A percentile compares a stretch with the other conserved stretches of the same genome.
These are phyloP conservation scores for Scheffersomyces titani DNA, from an alignment of 1,139 yeast genomes.

Conservation along the genomic window DNA sequence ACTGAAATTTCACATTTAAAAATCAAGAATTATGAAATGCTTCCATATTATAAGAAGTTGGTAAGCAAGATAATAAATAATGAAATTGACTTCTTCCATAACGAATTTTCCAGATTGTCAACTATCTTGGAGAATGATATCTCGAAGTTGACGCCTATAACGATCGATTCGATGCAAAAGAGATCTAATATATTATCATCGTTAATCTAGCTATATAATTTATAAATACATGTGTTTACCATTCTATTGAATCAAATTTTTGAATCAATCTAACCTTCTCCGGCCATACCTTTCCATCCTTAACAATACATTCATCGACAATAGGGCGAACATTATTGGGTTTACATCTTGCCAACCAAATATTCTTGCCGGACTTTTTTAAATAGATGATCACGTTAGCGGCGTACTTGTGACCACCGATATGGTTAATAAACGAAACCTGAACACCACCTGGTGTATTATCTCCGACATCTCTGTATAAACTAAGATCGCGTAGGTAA, in stretches of 20 bases:
- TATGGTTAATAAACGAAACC: constrained; percentile 75
- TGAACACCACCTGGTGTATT: constrained; percentile 71
- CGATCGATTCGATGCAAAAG: constrained; percentile 47
- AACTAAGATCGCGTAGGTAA: constrained; percentile 67
- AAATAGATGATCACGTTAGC: constrained; percentile 83
- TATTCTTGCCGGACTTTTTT: constrained; percentile 64
- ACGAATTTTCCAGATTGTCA: constrained; percentile 55
- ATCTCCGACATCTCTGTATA: constrained; percentile 75
- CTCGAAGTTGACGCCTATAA: constrained; percentile 30
- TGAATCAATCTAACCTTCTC: constrained; percentile 66
- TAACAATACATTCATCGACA: constrained; percentile 68
- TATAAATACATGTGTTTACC: constrained; percentile 34
- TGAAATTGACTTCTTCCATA: constrained; percentile 45
- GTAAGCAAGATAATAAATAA: constrained; percentile 51
- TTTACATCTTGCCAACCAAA: constrained; percentile 85
- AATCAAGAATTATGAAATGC: constrained; percentile 12
- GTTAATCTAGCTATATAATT: constrained; percentile 17
- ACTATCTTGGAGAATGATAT: constrained; percentile 42
- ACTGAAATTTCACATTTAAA: constrained; percentile 8
- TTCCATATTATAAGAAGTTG: constrained; percentile 50
- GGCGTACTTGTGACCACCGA: constrained; percentile 94
- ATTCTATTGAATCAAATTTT: constrained; percentile 51
- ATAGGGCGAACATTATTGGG: constrained; percentile 77
- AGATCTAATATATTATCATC: constrained; percentile 50
- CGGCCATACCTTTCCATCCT: constrained; percentile 71